phyloP scores from a whole-genome alignment of 306 rosid species.

The Ormosia semicastrata region DNA sequence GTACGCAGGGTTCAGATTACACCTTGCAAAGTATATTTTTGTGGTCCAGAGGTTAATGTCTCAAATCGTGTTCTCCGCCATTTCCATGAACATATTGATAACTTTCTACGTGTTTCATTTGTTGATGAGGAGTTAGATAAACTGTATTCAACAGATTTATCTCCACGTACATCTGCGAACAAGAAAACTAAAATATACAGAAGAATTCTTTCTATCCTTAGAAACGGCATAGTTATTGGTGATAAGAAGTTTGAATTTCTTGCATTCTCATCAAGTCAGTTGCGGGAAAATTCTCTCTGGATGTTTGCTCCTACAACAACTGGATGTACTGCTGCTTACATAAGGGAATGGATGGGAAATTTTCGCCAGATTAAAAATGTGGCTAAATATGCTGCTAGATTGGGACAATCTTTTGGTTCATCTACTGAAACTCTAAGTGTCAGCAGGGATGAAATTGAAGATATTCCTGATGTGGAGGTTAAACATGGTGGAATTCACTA shows the following conservation, averaged over 20 bases:
- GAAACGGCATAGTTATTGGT: slow-evolving; percentile 65
- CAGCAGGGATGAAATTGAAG: slow-evolving; percentile 43
- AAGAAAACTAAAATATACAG: slow-evolving; percentile 57
- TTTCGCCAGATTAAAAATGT: slow-evolving; percentile 70
- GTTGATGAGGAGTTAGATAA: slow-evolving; percentile 80
- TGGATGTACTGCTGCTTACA: slow-evolving; percentile 41
- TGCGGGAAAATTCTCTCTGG: slow-evolving; percentile 81
- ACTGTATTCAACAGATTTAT: slow-evolving; percentile 62
- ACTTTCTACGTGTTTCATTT: slow-evolving; percentile 87
- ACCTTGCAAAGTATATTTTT: slow-evolving; percentile 61
- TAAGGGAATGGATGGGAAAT: slow-evolving; percentile 74
- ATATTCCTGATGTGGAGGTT: slow-evolving; percentile 52
- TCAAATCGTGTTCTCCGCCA: slow-evolving; percentile 84
- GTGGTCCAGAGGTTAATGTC: slow-evolving; percentile 80
- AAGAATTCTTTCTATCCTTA: slow-evolving; percentile 65
- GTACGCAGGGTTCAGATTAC: slow-evolving; percentile 77
- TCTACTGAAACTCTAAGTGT: slow-evolving; percentile 77
- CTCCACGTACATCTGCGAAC: slow-evolving; percentile 49
- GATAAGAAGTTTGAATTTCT: slow-evolving; percentile 79
- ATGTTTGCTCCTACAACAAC: slow-evolving; percentile 71
- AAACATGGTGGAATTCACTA: slow-evolving; percentile 18
- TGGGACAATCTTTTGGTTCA: slow-evolving; percentile 92
- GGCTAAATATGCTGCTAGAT: slow-evolving; percentile 91
- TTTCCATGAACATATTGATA: slow-evolving; percentile 37
- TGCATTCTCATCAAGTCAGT: slow-evolving; percentile 87